Percentiles rank a stretch among this genome's conserved stretches.
phyloP scores from a whole-genome alignment of 2,329 filamentous ascomycete species.

The Aspergillus ochraceus region DNA sequence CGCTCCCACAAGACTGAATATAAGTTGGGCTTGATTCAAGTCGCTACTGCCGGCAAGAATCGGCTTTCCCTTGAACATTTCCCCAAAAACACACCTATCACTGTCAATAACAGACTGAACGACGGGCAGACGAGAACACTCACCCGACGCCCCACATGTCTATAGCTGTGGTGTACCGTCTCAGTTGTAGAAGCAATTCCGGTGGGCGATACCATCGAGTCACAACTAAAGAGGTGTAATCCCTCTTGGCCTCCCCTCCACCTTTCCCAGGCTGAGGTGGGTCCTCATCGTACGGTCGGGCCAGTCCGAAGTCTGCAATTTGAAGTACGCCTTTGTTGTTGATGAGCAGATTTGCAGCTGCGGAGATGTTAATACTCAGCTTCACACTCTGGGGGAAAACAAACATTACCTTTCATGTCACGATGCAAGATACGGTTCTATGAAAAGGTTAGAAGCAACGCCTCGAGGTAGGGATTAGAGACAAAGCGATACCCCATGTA shows the following conservation, averaged over 20 bases:
- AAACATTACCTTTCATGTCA: conserved; percentile 75
- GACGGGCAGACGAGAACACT: conserved; percentile 31
- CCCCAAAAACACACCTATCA: conserved; percentile 87
- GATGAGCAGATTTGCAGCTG: conserved; percentile 90
- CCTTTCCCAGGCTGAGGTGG: conserved; percentile 74
- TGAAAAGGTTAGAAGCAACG: conserved; percentile 15
- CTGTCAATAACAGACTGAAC: not conserved
- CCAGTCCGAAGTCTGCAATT: conserved; percentile 95
- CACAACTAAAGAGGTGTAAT: conserved; percentile 96
- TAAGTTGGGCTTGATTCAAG: conserved; percentile 83
- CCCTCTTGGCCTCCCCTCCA: conserved; percentile 79
- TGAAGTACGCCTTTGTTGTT: conserved; percentile 91
- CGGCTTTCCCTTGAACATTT: conserved; percentile 93
- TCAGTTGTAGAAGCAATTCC: conserved; percentile 82
- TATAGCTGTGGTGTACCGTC: conserved; percentile 93
- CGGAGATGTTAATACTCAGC: conserved; percentile 7
- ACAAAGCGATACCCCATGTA: conserved; percentile 65
- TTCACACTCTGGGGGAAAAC: not conserved
- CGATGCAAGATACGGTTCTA: conserved; percentile 81
- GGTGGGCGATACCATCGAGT: conserved; percentile 97
- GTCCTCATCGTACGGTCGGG: conserved; percentile 85
- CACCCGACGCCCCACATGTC: conserved; percentile 98
- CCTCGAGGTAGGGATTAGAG: not conserved
- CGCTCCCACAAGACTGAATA: conserved; percentile 88
- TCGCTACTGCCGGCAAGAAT: conserved; percentile 91